Percentiles rank a stretch among this genome's conserved stretches.
These are phyloP conservation scores for Coemansia sp. DNA, from an alignment of 371 early-diverging fungal genomes.

Conservation along the genomic window DNA sequence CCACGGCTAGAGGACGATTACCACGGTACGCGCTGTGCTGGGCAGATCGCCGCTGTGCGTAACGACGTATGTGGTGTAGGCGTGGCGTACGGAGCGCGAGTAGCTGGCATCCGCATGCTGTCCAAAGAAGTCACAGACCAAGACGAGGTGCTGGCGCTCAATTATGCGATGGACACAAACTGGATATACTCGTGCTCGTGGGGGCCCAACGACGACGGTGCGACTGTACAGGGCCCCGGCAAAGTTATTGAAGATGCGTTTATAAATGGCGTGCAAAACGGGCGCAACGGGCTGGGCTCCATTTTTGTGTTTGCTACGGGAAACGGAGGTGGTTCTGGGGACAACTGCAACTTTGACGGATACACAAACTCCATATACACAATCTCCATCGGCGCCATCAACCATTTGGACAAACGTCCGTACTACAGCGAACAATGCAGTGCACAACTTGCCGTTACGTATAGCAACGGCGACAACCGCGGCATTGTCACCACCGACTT, in stretches of 20 bases:
- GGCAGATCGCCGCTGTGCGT: slow-evolving; percentile 88
- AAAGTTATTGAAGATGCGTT: slow-evolving; percentile 78
- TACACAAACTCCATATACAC: slow-evolving; percentile 96
- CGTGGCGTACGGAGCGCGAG: slow-evolving; percentile 83
- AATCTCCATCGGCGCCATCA: slow-evolving; percentile 90
- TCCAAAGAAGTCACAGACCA: slow-evolving; percentile 82
- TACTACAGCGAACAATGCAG: slow-evolving; percentile 88
- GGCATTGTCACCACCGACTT: slow-evolving; percentile 86
- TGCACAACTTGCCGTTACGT: slow-evolving; percentile 85
- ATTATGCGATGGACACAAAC: slow-evolving; percentile 80
- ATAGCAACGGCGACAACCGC: slow-evolving; percentile 75
- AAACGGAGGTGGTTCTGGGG: slow-evolving; percentile 79
- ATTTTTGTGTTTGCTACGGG: slow-evolving; percentile 95
- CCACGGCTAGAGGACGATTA: slow-evolving; percentile 78
- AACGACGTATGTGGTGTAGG: slow-evolving; percentile 96
- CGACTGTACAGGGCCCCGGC: slow-evolving; percentile 83
- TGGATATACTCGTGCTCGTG: slow-evolving; percentile 93
- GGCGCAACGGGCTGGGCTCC: slow-evolving; percentile 82
- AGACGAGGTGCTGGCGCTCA: slow-evolving; percentile 89
- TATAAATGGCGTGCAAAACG: slow-evolving; percentile 75
- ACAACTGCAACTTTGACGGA: slow-evolving; percentile 97
- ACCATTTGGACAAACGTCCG: slow-evolving; percentile 71
- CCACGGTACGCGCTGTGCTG: slow-evolving; percentile 97
- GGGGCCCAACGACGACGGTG: slow-evolving; percentile 94
- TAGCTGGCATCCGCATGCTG: slow-evolving; percentile 90